Evolutionary conservation across 2,329 filamentous ascomycete genomes (phyloP), one percentile per base, ranked within the genome.

Genomic region (Simplicillium sp.): DNA sequence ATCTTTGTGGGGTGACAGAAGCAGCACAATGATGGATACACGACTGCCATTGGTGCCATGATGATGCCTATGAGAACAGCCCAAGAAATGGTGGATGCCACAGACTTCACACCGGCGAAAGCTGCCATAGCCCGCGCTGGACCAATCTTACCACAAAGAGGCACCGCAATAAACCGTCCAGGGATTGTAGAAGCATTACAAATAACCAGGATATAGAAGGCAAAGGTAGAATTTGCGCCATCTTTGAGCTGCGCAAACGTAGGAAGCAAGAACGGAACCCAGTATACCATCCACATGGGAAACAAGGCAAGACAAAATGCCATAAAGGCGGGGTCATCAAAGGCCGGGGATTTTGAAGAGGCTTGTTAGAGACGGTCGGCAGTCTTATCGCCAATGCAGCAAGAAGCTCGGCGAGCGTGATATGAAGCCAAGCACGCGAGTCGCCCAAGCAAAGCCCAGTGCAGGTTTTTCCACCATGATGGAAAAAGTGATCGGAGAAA

Each of bases 361-460:
- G 12, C 15, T 33, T 33, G 6, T 13, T 15, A 7, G 5, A 15
- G 6, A 13, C 6, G 5, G 15, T 13, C 5, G 31, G 15, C 15
- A 13, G 12, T 15, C 5, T 33, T 5, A 33, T 13, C 6, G 15
- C 13, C 6, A 33, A 7, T 6, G 31, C 31, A 33, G 12, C 28
- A 18, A 50, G 44, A 37, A 60, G 54, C 25, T 64, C 50, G 29
- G 14, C 37, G 3, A 80, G 47, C 36, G 73, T 72, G 40, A 81
- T n/a, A n/a, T 62, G 44, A 81, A 75, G 0, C 67, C 75, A 33
- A 77, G 59, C 1, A 70, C 64, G 1, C 77, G 65, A 16, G 76
- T 65, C 0, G 77, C 77, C 73, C 75, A 80, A 0, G 66, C 64
- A 50, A 79, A 81, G 2, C 77, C 77, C 4, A 79, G 55, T 15